phyloP scores from a whole-genome alignment of 495 filamentous ascomycete genomes.

The Astrocystis sublimbata region DNA sequence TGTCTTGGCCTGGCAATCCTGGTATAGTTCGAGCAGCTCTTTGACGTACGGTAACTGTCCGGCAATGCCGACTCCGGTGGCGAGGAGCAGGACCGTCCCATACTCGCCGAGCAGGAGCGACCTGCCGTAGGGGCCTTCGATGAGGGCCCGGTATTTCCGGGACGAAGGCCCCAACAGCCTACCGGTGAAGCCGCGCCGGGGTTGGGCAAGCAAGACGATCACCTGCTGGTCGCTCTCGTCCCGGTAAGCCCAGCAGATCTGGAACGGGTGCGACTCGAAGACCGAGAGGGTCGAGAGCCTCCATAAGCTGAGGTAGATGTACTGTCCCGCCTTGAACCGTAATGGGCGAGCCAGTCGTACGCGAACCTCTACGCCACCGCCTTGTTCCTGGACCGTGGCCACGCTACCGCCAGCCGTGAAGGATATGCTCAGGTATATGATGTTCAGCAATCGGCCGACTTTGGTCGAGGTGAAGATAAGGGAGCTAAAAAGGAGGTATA shows the following conservation, averaged over 20 bases:
- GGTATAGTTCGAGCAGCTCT: not conserved
- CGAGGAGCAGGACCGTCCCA: not conserved
- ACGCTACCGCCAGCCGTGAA: not conserved
- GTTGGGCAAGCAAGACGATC: not conserved
- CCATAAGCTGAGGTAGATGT: constrained; percentile 2
- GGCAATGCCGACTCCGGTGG: not conserved
- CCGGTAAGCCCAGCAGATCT: constrained; percentile 1
- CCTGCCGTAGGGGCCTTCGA: constrained; percentile 7
- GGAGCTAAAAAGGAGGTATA: not conserved
- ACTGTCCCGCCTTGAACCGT: not conserved
- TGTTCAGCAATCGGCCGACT: not conserved
- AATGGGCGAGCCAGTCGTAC: not conserved
- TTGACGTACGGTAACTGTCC: not conserved
- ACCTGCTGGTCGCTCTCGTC: not conserved
- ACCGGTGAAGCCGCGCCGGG: not conserved
- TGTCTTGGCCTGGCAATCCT: not conserved
- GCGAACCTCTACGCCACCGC: not conserved
- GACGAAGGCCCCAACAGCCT: not conserved
- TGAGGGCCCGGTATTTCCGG: not conserved
- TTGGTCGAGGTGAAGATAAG: not conserved
- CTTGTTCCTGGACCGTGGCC: not conserved
- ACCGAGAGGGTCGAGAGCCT: not conserved
- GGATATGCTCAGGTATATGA: not conserved
- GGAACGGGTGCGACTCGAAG: constrained; percentile 1
- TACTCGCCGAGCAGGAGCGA: not conserved